Base-by-base conservation (phyloP, 129 eudicot genomes). In the Lactuca saligna region DNA sequence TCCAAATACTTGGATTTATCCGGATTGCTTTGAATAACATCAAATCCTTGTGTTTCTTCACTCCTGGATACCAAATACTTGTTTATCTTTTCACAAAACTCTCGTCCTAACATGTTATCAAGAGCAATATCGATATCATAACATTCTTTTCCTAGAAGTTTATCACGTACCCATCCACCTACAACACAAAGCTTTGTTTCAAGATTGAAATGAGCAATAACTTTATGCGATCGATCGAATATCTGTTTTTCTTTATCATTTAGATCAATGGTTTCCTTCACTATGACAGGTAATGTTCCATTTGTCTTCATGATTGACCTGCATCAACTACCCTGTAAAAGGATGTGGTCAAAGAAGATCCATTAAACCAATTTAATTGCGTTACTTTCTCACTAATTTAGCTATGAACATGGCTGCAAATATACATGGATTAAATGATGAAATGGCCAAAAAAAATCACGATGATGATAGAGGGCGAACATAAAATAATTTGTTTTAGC, bases 101-200 rank as follows among this genome's bases (percentile, higher is more conserved):
- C 99, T 73, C 59, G 80, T 6, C 99, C 99, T 81, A 87, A 33
- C 96, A 94, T 94, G 84, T 89, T 69, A 71, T 94, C 97, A 4
- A 94, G 86, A 7, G 99, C 99, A 34, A 94, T 87, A 79, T 94
- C 99, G 39, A 94, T 94, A 67, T 94, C 99, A 66, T 82, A 89
- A 55, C 99, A 94, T 17, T 94, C 99, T 80, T 89, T 89, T 33
- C 99, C 99, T 66, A 94, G 57, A 49, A 94, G 92, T 93, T 93
- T 93, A 53, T 93, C 99, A 44, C 99, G 97, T 8, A 93, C 99
- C 99, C 99, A 93, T 33, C 99, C 99, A 16, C 99, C 99, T 11
- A 93, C 99, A 50, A 93, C 97, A 7, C 97, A 95, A 39, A 93
- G 99, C 78, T 89, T 87, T 25, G 99, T 93, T 59, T 78, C 67